Conservation (phyloP, 176 grass and related monocot species). For the Sorghum bicolor region Sorghum_bicolor_NCBIv3 NC_012872.2:65125501-65126000, state of each 20-base stretch:
- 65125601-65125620: conserved; percentile 27
- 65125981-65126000: conserved; percentile 23
- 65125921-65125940: conserved; percentile 47
- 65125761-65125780: conserved; percentile 26
- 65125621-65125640: conserved; percentile 17
- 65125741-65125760: conserved; percentile 40
- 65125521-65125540: conserved; percentile 48
- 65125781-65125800: conserved; percentile 65
- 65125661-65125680: conserved; percentile 33
- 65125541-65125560: conserved; percentile 26
- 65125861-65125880: conserved; percentile 97
- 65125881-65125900: conserved; percentile 97
- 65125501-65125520: conserved; percentile 27
- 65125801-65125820: conserved; percentile 50
- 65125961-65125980: background rate
- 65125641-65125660: conserved; percentile 44
- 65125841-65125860: conserved; percentile 97
- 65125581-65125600: conserved; percentile 52
- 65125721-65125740: conserved; percentile 41
- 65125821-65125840: conserved; percentile 93
- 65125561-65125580: conserved; percentile 39
- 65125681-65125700: conserved; percentile 20
- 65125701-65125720: conserved; percentile 30
- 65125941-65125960: conserved; percentile 1
- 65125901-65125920: conserved; percentile 97